phyloP scores from a whole-genome alignment of 2,329 filamentous ascomycete genomes.

The Salinomyces thailandicus region DNA sequence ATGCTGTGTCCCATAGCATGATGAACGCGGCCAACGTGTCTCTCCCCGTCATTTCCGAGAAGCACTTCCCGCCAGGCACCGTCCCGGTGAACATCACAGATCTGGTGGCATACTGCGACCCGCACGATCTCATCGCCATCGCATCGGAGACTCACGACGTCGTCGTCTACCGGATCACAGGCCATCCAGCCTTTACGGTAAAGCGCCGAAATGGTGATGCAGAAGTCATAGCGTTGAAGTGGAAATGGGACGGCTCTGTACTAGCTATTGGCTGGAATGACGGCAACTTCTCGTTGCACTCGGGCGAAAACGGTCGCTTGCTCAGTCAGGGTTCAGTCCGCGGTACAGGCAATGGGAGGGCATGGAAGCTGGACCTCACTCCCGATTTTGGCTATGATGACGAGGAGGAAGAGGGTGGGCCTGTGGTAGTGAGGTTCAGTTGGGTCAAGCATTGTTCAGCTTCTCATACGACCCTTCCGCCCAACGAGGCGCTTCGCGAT shows the following conservation, averaged over 20 bases:
- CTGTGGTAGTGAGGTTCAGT: constrained; percentile 11
- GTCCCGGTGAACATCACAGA: constrained; percentile 31
- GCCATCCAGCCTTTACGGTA: constrained; percentile 55
- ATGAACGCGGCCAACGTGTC: no score
- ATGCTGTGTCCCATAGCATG: no score
- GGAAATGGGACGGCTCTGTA: constrained; percentile 37
- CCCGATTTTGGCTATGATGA: constrained; percentile 8
- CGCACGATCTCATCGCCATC: constrained; percentile 71
- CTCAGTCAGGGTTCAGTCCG: constrained; percentile 3
- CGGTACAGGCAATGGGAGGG: constrained; percentile 6
- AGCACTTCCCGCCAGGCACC: constrained; percentile 46
- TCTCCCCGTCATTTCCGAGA: constrained; percentile 38
- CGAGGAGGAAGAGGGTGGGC: constrained; percentile 3
- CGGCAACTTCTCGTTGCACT: constrained; percentile 42
- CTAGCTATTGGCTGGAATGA: constrained; percentile 79
- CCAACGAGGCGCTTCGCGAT: constrained; percentile 15
- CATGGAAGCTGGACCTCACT: constrained; percentile 15
- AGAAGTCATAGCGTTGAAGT: constrained; percentile 30
- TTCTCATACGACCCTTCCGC: constrained; percentile 7
- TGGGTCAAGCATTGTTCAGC: constrained; percentile 15
- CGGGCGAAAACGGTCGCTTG: constrained; percentile 25
- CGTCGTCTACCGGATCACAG: constrained; percentile 68
- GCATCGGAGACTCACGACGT: constrained; percentile 51
- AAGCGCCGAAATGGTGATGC: constrained; percentile 28
- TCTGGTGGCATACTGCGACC: constrained; percentile 66